Percentiles rank a stretch among this genome's conserved stretches.
phyloP scores from a whole-genome alignment of 371 early-diverging fungal genomes.

The Funneliformis caledonium region DNA sequence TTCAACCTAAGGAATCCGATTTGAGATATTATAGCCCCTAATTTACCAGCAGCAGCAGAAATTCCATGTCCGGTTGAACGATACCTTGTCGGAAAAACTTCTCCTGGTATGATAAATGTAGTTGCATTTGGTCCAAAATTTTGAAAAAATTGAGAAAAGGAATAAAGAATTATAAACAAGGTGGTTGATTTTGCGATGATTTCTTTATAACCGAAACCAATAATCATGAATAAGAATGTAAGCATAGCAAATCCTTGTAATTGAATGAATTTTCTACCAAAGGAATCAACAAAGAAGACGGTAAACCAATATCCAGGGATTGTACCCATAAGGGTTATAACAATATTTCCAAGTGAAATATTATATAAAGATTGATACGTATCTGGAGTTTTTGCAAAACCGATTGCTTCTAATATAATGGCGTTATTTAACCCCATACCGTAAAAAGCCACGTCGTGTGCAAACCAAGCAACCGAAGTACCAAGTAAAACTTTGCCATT shows the following conservation, averaged over 20 bases:
- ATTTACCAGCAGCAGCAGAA: constrained; percentile 86
- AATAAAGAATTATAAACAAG: constrained; percentile 75
- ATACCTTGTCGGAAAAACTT: constrained; percentile 89
- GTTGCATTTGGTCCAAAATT: constrained; percentile 94
- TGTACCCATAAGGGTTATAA: constrained; percentile 65
- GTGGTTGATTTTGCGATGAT: constrained; percentile 61
- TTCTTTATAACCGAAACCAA: constrained; percentile 60
- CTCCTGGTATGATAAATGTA: constrained; percentile 90
- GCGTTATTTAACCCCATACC: constrained; percentile 85
- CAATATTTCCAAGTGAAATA: constrained; percentile 58
- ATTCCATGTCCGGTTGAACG: constrained; percentile 89
- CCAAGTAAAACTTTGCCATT: constrained; percentile 80
- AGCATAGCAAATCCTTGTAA: constrained; percentile 72
- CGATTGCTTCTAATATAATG: constrained; percentile 64
- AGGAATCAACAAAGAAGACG: constrained; percentile 70
- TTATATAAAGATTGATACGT: constrained; percentile 49
- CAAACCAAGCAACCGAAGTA: constrained; percentile 81
- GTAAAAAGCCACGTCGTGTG: constrained; percentile 88
- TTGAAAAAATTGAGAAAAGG: constrained; percentile 78
- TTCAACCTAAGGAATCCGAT: constrained; percentile 57
- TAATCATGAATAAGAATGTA: constrained; percentile 68
- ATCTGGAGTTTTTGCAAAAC: constrained; percentile 45
- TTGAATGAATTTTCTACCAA: constrained; percentile 80
- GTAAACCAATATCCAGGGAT: constrained; percentile 76
- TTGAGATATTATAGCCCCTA: constrained; percentile 78